Conservation (phyloP, 768 basidiomycete species). For the Termitomyces bulborhizus region DNA sequence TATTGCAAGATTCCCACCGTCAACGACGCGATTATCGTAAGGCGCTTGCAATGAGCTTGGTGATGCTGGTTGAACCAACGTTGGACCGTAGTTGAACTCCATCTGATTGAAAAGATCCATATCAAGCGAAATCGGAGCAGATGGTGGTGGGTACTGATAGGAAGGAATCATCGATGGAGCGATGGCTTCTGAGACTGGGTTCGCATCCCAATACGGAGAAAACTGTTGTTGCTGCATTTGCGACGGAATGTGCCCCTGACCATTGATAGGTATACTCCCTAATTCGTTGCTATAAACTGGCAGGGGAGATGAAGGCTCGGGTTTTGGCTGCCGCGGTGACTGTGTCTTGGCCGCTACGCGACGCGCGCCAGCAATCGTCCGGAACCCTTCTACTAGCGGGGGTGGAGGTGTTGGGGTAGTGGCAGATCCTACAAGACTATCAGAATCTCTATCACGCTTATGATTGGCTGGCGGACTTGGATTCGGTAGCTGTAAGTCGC, state of each 20-base stretch:
- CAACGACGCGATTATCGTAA: neutral
- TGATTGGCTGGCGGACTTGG: constrained; percentile 40
- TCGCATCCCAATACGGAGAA: constrained; percentile 4
- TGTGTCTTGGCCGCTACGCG: constrained; percentile 18
- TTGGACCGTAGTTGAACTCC: constrained; percentile 6
- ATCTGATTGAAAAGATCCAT: constrained; percentile 21
- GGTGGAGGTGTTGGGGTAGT: neutral
- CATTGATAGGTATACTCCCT: constrained; percentile 42
- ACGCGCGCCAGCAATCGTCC: constrained; percentile 31
- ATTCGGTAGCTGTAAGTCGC: constrained; percentile 63
- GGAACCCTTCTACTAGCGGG: constrained; percentile 14
- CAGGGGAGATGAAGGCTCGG: constrained; percentile 22
- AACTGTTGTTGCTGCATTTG: neutral
- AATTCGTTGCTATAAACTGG: constrained; percentile 61
- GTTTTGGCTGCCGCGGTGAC: neutral
- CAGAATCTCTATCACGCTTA: constrained; percentile 61
- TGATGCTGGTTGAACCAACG: constrained; percentile 1
- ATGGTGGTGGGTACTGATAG: neutral
- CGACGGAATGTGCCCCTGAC: constrained; percentile 10
- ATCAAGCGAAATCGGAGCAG: constrained; percentile 15
- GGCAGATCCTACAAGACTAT: constrained; percentile 31
- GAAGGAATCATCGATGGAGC: neutral
- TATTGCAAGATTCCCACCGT: neutral
- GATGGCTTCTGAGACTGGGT: neutral
- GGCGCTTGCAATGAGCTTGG: neutral